Base-by-base conservation (phyloP, 352 stramenopile species). In the Pythium utonaiense region DNA sequence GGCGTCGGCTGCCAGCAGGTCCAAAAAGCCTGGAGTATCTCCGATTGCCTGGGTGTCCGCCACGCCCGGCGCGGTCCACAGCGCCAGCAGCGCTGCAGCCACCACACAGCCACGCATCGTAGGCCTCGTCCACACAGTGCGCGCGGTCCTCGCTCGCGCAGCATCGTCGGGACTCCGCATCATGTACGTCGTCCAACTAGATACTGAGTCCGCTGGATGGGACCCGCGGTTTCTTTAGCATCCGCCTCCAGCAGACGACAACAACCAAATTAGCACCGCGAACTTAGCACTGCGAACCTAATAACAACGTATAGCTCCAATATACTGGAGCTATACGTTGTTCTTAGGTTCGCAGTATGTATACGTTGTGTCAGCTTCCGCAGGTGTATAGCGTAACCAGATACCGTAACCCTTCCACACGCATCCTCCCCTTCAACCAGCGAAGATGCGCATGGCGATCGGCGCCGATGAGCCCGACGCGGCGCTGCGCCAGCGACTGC, bases 401-500 rank as follows among this genome's bases (percentile, higher is more conserved):
- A 5, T 10, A 41, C 16, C 12, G 34, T 41, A 41, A 14, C 34
- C 34, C 34, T 41, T n/a, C n/a, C n/a, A 7, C 34, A 41, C 12
- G 19, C 12, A 27, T 47, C 27, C 19, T 21, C 22, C 40, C 40
- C 40, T 47, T 47, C 40, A 47, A 47, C 40, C 17, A 44, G n/a
- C 1, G n/a, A 47, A 25, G 4, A 47, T 47, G 40, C 40, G 17
- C 40, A 16, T 14, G 1, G 21, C 40, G n/a, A 19, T 27, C 40
- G 6, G 40, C 40, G n/a, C 27, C 6, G 49, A 54, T 7, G 51
- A 55, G 30, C 17, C 31, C 19, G 53, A 61, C 53, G 52, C 31
- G 17, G 42, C 31, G 22, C 60, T 67, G 3, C 60, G 33, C 44
- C 42, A 67, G 44, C 60, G 51, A 4, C 53, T 67, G 6, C 33